A percentile compares a stretch with the other conserved stretches of the same genome.
Conservation (phyloP, 495 filamentous ascomycete genomes). For the Endocarpon pusillum region DNA sequence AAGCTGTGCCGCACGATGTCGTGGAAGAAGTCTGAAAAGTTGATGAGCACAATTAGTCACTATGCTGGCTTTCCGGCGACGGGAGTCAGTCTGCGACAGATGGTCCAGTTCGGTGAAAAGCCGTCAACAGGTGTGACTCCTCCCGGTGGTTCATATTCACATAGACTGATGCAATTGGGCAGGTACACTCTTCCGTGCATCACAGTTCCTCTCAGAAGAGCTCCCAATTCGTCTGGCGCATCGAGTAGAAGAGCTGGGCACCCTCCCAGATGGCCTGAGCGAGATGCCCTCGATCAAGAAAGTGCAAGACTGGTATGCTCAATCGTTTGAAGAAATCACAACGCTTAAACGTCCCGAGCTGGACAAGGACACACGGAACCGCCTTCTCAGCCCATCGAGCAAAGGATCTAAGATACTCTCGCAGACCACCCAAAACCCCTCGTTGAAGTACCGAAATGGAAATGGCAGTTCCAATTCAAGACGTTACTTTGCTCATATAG, state of each 20-base stretch:
- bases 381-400: slow-evolving; percentile 56
- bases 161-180: slow-evolving; percentile 2
- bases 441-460: slow-evolving; percentile 63
- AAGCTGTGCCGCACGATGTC: slow-evolving; percentile 37
- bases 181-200: slow-evolving; percentile 94
- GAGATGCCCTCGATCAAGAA: slow-evolving; percentile 95
- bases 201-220: slow-evolving; percentile 96
- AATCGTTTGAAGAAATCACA: slow-evolving; percentile 98
- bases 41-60: slow-evolving; percentile 98
- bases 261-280: slow-evolving; percentile 90
- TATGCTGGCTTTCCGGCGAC: slow-evolving; percentile 95
- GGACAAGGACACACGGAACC: slow-evolving; percentile 55
- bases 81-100: slow-evolving; percentile 88
- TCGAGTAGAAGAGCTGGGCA: slow-evolving; percentile 79
- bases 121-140: slow-evolving; percentile 71
- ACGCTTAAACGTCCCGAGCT: slow-evolving; percentile 61
- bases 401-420: slow-evolving; percentile 48
- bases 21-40: slow-evolving; percentile 73
- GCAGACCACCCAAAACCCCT: slow-evolving; percentile 76
- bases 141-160: too few species aligned
- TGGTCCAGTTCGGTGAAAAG: slow-evolving; percentile 94
- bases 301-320: slow-evolving; percentile 96
- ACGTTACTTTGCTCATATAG: slow-evolving; percentile 82
- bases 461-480: slow-evolving; percentile 37
- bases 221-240: slow-evolving; percentile 93